phyloP scores from a whole-genome alignment of 768 basidiomycete species.

The Russula earlei region DNA sequence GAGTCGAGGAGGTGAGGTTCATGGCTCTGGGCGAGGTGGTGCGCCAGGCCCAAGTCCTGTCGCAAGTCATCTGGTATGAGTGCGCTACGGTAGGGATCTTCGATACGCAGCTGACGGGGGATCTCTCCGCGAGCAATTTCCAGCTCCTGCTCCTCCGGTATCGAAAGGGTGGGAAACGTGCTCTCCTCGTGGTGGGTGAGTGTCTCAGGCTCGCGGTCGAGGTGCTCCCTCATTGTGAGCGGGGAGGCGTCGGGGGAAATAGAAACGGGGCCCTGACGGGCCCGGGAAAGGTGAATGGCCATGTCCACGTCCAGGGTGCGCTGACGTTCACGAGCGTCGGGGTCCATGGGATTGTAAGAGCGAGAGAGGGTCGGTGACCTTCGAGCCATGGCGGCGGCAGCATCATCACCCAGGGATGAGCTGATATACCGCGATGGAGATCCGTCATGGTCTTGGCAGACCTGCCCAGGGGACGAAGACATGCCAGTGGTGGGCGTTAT shows the following conservation, averaged over 20 bases:
- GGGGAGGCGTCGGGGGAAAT: conserved; percentile 25
- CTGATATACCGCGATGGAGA: conserved; percentile 4
- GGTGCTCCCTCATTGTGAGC: conserved; percentile 29
- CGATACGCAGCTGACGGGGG: conserved; percentile 7
- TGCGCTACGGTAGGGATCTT: not conserved
- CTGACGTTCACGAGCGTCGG: conserved; percentile 76
- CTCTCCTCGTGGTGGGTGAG: conserved; percentile 24
- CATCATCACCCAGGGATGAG: conserved; percentile 26
- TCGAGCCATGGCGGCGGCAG: conserved; percentile 32
- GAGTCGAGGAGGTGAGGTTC: conserved; percentile 41
- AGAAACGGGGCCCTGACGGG: conserved; percentile 51
- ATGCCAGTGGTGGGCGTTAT: not conserved
- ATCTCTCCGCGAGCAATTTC: conserved; percentile 29
- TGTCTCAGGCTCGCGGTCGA: conserved; percentile 24
- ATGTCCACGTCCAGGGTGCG: conserved; percentile 91
- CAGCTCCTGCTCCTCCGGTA: conserved; percentile 41
- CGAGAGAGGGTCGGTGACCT: conserved; percentile 55
- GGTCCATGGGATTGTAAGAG: conserved; percentile 60
- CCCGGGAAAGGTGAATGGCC: conserved; percentile 71
- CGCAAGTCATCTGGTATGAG: not conserved
- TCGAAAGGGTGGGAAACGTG: conserved; percentile 36
- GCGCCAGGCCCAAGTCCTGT: not conserved
- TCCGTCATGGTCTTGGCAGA: not conserved
- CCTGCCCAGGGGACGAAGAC: conserved; percentile 9
- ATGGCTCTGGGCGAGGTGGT: conserved; percentile 25